These are phyloP conservation scores for Dothistroma septosporum DNA, from an alignment of 2,329 filamentous ascomycete genomes.

Conservation along the genomic window DNA sequence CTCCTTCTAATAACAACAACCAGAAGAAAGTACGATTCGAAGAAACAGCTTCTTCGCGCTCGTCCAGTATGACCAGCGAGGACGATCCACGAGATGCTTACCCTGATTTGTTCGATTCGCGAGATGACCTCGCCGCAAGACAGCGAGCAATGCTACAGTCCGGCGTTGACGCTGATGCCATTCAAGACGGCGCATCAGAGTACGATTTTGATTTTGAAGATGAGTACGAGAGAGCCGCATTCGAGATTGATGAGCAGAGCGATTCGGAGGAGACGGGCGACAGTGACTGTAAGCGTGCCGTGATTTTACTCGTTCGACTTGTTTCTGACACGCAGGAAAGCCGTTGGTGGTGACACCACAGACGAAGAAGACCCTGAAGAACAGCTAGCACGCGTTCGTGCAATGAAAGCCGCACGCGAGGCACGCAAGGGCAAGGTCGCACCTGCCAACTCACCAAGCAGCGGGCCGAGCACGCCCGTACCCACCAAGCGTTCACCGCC, in stretches of 20 bases:
- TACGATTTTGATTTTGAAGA: conserved; percentile 36
- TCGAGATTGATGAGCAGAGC: conserved; percentile 31
- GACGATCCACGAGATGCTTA: conserved; percentile 32
- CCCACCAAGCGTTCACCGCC: conserved; percentile 12
- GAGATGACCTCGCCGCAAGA: conserved; percentile 18
- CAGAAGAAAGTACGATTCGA: conserved; percentile 36
- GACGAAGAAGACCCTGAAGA: conserved; percentile 34
- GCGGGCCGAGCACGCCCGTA: conserved; percentile 22
- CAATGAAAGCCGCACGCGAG: conserved; percentile 15
- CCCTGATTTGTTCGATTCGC: conserved; percentile 35
- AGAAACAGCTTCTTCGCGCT: conserved; percentile 30
- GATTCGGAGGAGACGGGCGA: conserved; percentile 31
- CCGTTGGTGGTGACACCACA: conserved; percentile 37
- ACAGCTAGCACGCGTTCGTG: conserved; percentile 20
- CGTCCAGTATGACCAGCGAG: conserved; percentile 32
- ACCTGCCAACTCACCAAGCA: conserved; percentile 16
- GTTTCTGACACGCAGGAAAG: conserved; percentile 29
- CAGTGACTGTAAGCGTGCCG: conserved; percentile 31
- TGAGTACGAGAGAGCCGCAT: conserved; percentile 28
- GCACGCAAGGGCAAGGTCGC: conserved; percentile 6
- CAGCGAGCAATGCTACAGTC: conserved; percentile 16
- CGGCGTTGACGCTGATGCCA: conserved; percentile 24
- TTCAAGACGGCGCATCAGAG: conserved; percentile 30
- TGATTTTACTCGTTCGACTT: conserved; percentile 5
- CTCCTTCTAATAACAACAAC: conserved; percentile 21